A percentile compares a stretch with the other conserved stretches of the same genome.
These are phyloP conservation scores for Arthrobotrys megalospora DNA, from an alignment of 2,329 filamentous ascomycete species.

Conservation along the genomic window DNA sequence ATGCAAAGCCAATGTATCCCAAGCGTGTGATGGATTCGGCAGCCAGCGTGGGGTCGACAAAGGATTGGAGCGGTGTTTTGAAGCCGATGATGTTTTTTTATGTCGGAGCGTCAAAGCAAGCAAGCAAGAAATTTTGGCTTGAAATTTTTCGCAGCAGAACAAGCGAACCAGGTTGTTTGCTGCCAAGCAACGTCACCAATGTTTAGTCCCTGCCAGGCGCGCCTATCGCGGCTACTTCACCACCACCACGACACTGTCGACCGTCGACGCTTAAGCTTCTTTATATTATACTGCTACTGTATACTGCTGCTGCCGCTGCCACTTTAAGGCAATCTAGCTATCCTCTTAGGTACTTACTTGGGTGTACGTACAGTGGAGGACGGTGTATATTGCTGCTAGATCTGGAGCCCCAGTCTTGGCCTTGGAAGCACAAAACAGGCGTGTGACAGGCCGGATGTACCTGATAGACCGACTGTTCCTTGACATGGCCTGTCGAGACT, in stretches of 20 bases:
- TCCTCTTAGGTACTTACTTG: too few species aligned
- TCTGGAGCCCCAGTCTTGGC: too few species aligned
- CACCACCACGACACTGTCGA: background rate
- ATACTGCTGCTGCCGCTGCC: too few species aligned
- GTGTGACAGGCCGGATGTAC: too few species aligned
- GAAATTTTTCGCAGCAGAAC: constrained; percentile 57
- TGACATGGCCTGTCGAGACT: background rate
- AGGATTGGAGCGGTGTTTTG: background rate
- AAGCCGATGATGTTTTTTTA: constrained; percentile 14
- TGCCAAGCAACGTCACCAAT: constrained; percentile 54
- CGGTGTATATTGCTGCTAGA: too few species aligned
- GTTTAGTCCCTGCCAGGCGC: constrained; percentile 28
- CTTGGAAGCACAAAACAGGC: too few species aligned
- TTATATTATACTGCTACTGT: too few species aligned
- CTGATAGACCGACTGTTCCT: too few species aligned
- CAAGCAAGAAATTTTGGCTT: constrained; percentile 54
- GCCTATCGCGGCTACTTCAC: constrained; percentile 48
- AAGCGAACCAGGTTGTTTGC: constrained; percentile 31
- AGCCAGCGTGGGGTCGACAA: background rate
- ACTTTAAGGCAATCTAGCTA: too few species aligned
- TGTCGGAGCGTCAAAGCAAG: background rate
- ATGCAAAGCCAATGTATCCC: background rate
- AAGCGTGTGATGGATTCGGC: constrained; percentile 13
- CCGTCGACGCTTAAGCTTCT: too few species aligned
- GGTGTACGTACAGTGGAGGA: too few species aligned